Percentiles rank a stretch among this genome's conserved stretches.
phyloP scores from a whole-genome alignment of 176 grass and related monocot genomes.

The Zoysia japonica region DNA sequence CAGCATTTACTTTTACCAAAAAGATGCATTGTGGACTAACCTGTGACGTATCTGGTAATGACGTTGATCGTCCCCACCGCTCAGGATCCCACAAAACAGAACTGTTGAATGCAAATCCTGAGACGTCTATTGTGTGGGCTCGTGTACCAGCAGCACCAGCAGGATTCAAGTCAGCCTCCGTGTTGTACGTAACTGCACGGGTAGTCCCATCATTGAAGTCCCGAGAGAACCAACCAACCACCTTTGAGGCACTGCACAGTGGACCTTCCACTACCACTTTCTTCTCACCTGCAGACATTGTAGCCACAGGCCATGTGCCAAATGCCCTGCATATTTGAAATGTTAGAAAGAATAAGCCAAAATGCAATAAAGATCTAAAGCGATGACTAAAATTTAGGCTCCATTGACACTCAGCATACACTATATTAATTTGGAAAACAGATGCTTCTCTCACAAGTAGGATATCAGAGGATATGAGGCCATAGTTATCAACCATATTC shows the following conservation, averaged over 20 bases:
- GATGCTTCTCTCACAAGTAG: constrained; percentile 21
- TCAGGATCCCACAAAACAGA: constrained; percentile 90
- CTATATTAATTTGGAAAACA: neutral
- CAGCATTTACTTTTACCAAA: neutral
- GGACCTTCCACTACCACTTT: constrained; percentile 79
- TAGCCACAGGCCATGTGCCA: constrained; percentile 91
- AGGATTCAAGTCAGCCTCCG: constrained; percentile 39
- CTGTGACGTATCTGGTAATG: constrained; percentile 87
- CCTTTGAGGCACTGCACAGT: constrained; percentile 72
- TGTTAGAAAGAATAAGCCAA: constrained; percentile 19
- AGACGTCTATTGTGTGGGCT: constrained; percentile 54
- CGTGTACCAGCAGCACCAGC: constrained; percentile 44
- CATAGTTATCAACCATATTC: constrained; percentile 25
- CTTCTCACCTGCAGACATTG: constrained; percentile 56
- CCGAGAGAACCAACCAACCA: constrained; percentile 79
- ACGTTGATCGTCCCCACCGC: constrained; percentile 76
- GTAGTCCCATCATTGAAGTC: constrained; percentile 53
- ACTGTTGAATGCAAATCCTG: constrained; percentile 85
- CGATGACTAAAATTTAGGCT: constrained; percentile 12
- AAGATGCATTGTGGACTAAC: constrained; percentile 39
- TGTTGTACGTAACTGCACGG: constrained; percentile 56
- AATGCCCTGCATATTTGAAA: constrained; percentile 63
- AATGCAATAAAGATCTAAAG: constrained; percentile 4
- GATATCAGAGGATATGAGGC: constrained; percentile 7
- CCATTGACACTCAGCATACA: constrained; percentile 6